These are phyloP conservation scores for Chaetothyriales sp. DNA, from an alignment of 2,329 filamentous ascomycete species.

Conservation along the genomic window DNA sequence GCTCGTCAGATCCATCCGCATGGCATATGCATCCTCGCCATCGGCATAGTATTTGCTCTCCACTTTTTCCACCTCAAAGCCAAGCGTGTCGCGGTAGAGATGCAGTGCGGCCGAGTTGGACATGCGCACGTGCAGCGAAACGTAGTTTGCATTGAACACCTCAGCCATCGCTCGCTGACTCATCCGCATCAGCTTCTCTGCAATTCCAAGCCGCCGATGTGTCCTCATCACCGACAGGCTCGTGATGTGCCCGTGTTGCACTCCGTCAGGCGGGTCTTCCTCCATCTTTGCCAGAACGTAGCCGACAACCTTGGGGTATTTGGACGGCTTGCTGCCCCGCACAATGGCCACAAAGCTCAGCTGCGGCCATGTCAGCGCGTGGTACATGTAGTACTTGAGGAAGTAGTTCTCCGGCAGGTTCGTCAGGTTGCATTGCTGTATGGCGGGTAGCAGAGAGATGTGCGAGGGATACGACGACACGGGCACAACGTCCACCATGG, in stretches of 20 bases:
- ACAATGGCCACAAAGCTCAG: slow-evolving; percentile 94
- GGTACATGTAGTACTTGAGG: slow-evolving; percentile 99
- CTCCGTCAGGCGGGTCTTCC: slow-evolving; percentile 81
- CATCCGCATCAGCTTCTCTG: slow-evolving; percentile 95
- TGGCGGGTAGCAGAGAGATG: slow-evolving; percentile 72
- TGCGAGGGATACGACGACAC: slow-evolving; percentile 40
- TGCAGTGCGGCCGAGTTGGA: slow-evolving; percentile 84
- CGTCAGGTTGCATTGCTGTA: slow-evolving; percentile 97
- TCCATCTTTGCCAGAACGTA: slow-evolving; percentile 99
- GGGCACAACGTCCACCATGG: slow-evolving; percentile 38
- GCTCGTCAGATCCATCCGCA: slow-evolving; percentile 66
- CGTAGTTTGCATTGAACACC: slow-evolving; percentile 79
- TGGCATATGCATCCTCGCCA: slow-evolving; percentile 88
- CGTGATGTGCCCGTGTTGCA: slow-evolving; percentile 93
- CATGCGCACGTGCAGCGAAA: slow-evolving; percentile 88
- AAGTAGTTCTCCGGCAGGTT: slow-evolving; percentile 99
- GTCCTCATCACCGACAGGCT: slow-evolving; percentile 92
- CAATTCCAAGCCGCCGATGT: slow-evolving; percentile 77
- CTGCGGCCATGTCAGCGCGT: slow-evolving; percentile 95
- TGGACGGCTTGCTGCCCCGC: slow-evolving; percentile 63
- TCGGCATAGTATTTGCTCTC: slow-evolving; percentile 93
- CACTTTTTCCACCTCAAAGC: slow-evolving; percentile 70
- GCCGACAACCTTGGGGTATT: slow-evolving; percentile 93
- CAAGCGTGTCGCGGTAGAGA: slow-evolving; percentile 82
- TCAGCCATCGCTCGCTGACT: slow-evolving; percentile 95